Evolutionary conservation across 2,329 filamentous ascomycete genomes (phyloP), one percentile per base, ranked within the genome.

Genomic region (Gyromitra esculenta): DNA sequence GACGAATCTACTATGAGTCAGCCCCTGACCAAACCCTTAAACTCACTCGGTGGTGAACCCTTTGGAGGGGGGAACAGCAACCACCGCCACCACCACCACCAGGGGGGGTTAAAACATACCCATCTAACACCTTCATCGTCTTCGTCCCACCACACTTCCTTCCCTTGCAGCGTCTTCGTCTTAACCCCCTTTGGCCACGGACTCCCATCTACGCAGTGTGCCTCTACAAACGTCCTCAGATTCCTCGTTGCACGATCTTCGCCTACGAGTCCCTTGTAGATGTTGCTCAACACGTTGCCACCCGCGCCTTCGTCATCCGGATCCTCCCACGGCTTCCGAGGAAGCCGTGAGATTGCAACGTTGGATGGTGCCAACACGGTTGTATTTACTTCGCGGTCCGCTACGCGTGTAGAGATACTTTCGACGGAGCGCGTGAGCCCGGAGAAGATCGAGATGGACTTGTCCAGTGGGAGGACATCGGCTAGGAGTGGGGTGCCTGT

Each of bases 311-410:
- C 95, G 79, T 97, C 94, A 67, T 87, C 84, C 0, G 91, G 89
- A 78, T 94, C 87, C 81, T 92, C 92, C 93, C 93, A 97, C 0
- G 94, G 94, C 83, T 97, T 98, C 67, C 91, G 87, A 0, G 94
- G 92, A 31, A 98, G 85, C 0, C 84, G 85, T 79, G 92, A 91
- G 81, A 99, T 89, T 1, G 91, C 93, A 18, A 88, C 89, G 86
- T 99, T 98, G 69, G 92, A 85, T 0, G 96, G 96, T 4, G 94
- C 95, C 1, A 98, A 89, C 31, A 98, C 90, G 1, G 94, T 97
- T 15, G 92, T 92, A 82, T 95, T 94, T 74, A 87, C 84, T 0
- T 85, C 82, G 0, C 86, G 83, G 82, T 93, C 88, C 80, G 91
- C 88, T 13, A 98, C 88, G 0, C 92, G 91, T 25, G 85, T 84